Evolutionary conservation across 1,284 basidiomycete genomes (phyloP).

Genomic region (Megacollybia platyphylla): DNA sequence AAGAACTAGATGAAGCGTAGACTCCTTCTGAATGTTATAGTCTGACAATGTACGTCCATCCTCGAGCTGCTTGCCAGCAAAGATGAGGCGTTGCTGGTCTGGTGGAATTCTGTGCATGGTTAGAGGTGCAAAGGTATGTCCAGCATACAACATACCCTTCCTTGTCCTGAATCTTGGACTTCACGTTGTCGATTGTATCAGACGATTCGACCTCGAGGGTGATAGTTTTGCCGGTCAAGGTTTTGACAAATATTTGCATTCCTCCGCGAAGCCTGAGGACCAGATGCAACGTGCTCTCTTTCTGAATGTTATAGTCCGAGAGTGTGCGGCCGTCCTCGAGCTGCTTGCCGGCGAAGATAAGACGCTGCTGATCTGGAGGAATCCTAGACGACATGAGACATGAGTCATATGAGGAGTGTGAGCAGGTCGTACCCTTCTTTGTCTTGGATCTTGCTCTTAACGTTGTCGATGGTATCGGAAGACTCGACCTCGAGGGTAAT

Average conservation of each 20-base stretch:
- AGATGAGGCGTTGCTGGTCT: constrained; percentile 96
- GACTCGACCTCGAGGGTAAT: constrained; percentile 87
- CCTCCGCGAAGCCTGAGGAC: constrained; percentile 8
- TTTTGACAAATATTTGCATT: constrained; percentile 83
- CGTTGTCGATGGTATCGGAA: constrained; percentile 85
- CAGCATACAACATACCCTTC: constrained; percentile 23
- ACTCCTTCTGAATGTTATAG: constrained; percentile 92
- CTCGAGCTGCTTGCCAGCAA: constrained; percentile 97
- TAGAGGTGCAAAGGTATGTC: neutral
- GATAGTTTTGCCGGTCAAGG: constrained; percentile 83
- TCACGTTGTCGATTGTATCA: constrained; percentile 83
- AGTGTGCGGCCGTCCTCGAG: constrained; percentile 90
- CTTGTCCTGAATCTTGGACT: constrained; percentile 70
- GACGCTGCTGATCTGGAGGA: constrained; percentile 91
- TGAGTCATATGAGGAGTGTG: neutral
- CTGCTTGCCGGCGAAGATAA: constrained; percentile 99
- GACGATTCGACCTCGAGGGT: constrained; percentile 84
- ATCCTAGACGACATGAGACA: neutral
- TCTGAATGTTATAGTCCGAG: constrained; percentile 87
- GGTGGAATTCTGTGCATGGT: constrained; percentile 33
- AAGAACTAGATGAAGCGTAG: constrained; percentile 92
- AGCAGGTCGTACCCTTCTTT: constrained; percentile 34
- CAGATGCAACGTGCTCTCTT: constrained; percentile 91
- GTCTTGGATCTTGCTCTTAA: constrained; percentile 70
- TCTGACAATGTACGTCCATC: constrained; percentile 84